Conservation (phyloP, 257 asterid species). For the Solanum commersonii region DNA sequence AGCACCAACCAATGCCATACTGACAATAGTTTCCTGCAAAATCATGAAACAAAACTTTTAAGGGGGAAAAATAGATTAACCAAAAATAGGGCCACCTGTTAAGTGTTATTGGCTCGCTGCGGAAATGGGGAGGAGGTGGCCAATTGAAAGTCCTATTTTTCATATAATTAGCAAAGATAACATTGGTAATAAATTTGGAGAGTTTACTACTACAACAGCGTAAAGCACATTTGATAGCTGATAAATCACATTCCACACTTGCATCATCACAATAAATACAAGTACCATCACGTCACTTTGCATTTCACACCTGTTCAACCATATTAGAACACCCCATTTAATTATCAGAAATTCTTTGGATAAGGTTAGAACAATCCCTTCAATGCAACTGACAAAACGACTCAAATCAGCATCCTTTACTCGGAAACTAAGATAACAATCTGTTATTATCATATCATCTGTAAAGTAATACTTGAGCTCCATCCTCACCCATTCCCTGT, state of each 20-base stretch:
- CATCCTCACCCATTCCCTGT: not conserved
- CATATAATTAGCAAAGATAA: not conserved
- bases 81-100: not conserved
- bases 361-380: not conserved
- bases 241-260: not conserved
- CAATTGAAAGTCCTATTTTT: not conserved
- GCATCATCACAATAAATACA: not conserved
- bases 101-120: not conserved
- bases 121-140: not conserved
- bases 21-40: conserved; percentile 90
- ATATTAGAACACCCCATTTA: not conserved
- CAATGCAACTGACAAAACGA: not conserved
- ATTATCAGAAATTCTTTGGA: not conserved
- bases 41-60: not conserved
- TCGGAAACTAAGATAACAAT: not conserved
- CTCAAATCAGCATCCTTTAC: not conserved
- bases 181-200: not conserved
- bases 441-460: not conserved
- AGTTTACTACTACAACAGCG: not conserved
- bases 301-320: not conserved
- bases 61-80: not conserved
- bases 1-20: conserved; percentile 97
- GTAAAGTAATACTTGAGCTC: not conserved
- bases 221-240: not conserved
- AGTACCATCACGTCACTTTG: not conserved